Percentiles rank a stretch among this genome's conserved stretches.
Conservation (phyloP, 257 asterid species). For the Gynochthodes officinalis region DNA sequence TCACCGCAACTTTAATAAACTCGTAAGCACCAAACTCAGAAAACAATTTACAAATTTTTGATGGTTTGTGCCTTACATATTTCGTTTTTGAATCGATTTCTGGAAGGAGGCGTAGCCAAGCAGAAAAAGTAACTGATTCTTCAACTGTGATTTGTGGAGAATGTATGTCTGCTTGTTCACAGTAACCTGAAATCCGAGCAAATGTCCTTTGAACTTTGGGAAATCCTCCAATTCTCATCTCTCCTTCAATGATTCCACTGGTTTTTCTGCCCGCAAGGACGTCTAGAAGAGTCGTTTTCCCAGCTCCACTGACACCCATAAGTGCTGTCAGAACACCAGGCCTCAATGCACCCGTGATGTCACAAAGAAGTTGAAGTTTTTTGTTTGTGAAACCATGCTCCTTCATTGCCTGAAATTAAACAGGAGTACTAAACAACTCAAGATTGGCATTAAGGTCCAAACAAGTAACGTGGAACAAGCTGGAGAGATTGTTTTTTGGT, state of each 20-base stretch:
- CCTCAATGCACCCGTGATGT: slow-evolving; percentile 50
- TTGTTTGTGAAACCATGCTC: slow-evolving; percentile 48
- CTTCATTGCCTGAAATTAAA: slow-evolving; percentile 41
- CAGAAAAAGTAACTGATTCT: slow-evolving; percentile 55
- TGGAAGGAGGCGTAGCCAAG: slow-evolving; percentile 60
- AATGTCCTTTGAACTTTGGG: slow-evolving; percentile 59
- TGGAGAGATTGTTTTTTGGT: too few species aligned
- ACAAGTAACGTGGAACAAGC: too few species aligned
- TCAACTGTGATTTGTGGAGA: slow-evolving; percentile 56
- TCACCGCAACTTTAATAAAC: background rate
- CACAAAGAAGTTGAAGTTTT: slow-evolving; percentile 46
- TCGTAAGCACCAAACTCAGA: background rate
- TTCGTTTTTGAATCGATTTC: slow-evolving; percentile 39
- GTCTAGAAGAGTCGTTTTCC: slow-evolving; percentile 64
- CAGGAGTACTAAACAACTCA: slow-evolving; percentile 21
- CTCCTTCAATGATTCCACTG: slow-evolving; percentile 46
- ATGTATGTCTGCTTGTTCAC: slow-evolving; percentile 58
- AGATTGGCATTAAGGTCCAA: too few species aligned
- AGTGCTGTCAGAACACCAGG: slow-evolving; percentile 66
- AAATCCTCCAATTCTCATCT: slow-evolving; percentile 50
- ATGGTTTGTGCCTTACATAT: slow-evolving; percentile 24
- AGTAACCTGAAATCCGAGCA: slow-evolving; percentile 53
- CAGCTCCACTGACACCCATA: slow-evolving; percentile 69
- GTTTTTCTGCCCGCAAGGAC: slow-evolving; percentile 64
- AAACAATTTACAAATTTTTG: too few species aligned